Evolutionary conservation across 495 filamentous ascomycete species (phyloP), one percentile per base, ranked within the genome.

Genomic region (Coniosporium apollinis): DNA sequence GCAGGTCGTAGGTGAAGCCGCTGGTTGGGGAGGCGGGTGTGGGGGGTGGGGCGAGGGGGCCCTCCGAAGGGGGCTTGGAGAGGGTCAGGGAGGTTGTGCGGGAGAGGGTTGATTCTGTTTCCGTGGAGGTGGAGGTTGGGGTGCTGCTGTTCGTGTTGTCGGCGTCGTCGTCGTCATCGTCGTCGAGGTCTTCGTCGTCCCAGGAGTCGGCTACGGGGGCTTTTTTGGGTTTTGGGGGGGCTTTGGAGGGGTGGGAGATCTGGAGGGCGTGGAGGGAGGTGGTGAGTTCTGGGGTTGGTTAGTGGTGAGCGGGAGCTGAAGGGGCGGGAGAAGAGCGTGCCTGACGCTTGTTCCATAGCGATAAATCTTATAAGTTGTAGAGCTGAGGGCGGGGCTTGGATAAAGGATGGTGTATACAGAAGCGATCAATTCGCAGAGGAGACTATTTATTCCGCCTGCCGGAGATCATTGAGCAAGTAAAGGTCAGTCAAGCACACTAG

Each of bases 191-290:
- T 36, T 81, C 82, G 52, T 85, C 82, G 57, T 93, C 84, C 83
- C 84, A 91, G 41, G 80, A 85, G 48, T 89, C 82, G 36, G 70
- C 76, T 19, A 84, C 62, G 22, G 62, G 47, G 19, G 51, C 41
- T 30, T 50, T 47, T 39, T 71, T 67, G 30, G 54, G 18, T 19
- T 55, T 58, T 3, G 48, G 7, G 15, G 49, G 40, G 13, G 28
- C 22, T 35, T 58, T 38, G 20, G 40, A 9, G 15, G 28, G 34
- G 14, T 41, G 49, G 39, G 60, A 51, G 26, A 74, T 47, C 11
- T 54, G 30, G 34, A 54, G 51, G 34, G 42, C 19, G 13, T 31
- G 36, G 44, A 50, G 39, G 26, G 45, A 37, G n/a, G 36, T 28
- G 31, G 38, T 36, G 36, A 47, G 39, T 34, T 46, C 42, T 48